A percentile compares a stretch with the other conserved stretches of the same genome.
Evolutionary conservation across 1,284 basidiomycete genomes (phyloP).

Genomic region (Ustilago tritici): DNA sequence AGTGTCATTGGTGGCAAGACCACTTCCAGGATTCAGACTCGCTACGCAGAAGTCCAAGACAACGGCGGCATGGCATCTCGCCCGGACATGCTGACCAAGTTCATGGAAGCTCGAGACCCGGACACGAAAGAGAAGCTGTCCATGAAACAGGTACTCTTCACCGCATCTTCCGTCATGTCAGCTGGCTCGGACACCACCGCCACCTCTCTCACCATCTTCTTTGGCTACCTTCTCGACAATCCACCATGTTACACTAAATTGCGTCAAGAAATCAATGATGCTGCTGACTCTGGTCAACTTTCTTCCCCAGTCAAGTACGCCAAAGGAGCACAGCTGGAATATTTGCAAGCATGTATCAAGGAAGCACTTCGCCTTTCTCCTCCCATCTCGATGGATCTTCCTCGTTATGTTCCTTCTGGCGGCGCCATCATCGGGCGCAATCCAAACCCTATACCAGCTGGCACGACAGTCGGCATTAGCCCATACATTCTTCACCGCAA

Average conservation of each 20-base stretch:
- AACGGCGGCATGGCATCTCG: slow-evolving; percentile 33
- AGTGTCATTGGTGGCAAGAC: slow-evolving; percentile 55
- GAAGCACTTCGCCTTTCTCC: slow-evolving; percentile 67
- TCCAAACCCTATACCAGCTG: slow-evolving; percentile 48
- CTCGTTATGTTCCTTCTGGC: slow-evolving; percentile 59
- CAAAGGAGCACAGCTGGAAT: slow-evolving; percentile 54
- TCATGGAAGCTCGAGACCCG: slow-evolving; percentile 53
- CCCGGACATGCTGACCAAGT: slow-evolving; percentile 58
- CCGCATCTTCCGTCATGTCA: slow-evolving; percentile 49
- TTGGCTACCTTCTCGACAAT: slow-evolving; percentile 61
- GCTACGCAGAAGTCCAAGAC: slow-evolving; percentile 49
- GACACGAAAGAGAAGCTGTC: slow-evolving; percentile 41
- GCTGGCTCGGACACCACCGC: slow-evolving; percentile 66
- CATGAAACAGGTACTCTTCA: slow-evolving; percentile 46
- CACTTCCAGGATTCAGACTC: slow-evolving; percentile 38
- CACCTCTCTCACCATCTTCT: slow-evolving; percentile 57
- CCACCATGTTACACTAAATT: slow-evolving; percentile 53
- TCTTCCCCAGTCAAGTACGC: slow-evolving; percentile 56
- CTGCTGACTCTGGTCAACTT: slow-evolving; percentile 51
- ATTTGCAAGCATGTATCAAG: slow-evolving; percentile 67
- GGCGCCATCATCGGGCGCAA: slow-evolving; percentile 57
- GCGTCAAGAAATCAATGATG: slow-evolving; percentile 58
- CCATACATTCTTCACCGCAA: slow-evolving; percentile 63
- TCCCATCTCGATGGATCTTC: slow-evolving; percentile 66
- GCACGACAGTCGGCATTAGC: slow-evolving; percentile 61